Evolutionary conservation across 1,139 yeast species (phyloP).

Genomic region (Protomyces macrosporus): DNA sequence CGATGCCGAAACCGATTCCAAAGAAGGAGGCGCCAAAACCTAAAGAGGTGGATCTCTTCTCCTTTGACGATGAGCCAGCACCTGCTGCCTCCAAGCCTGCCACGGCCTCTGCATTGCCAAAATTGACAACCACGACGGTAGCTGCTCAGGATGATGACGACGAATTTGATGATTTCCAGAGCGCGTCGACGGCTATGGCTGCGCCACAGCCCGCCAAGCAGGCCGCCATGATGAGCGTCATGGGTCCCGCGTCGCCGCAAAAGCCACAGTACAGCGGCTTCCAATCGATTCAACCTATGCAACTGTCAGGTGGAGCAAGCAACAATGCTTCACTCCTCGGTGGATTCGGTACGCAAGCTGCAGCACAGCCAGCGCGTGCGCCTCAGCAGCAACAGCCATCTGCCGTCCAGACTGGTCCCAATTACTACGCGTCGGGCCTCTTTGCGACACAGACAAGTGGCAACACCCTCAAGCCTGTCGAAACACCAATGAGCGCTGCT

Average conservation of each 20-base stretch:
- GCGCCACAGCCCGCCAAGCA: constrained; percentile 30
- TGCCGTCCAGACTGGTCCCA: constrained; percentile 16
- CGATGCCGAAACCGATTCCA: constrained; percentile 27
- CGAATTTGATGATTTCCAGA: constrained; percentile 91
- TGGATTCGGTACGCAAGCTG: neutral
- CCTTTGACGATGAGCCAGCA: constrained; percentile 58
- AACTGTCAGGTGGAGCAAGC: neutral
- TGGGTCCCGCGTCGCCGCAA: constrained; percentile 25
- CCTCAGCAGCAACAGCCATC: neutral
- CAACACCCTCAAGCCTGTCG: constrained; percentile 9
- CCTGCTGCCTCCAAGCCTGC: constrained; percentile 32
- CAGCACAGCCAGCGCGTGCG: neutral
- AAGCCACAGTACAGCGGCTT: constrained; percentile 7
- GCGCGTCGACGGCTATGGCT: constrained; percentile 47
- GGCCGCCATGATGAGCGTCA: constrained; percentile 21
- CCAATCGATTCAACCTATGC: neutral
- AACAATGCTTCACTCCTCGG: neutral
- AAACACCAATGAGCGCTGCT: neutral
- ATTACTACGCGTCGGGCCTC: constrained; percentile 19
- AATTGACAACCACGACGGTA: constrained; percentile 32
- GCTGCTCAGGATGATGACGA: constrained; percentile 48
- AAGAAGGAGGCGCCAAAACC: constrained; percentile 37
- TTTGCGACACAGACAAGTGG: constrained; percentile 17
- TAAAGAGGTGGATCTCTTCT: constrained; percentile 51
- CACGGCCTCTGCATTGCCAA: constrained; percentile 35